phyloP scores from a whole-genome alignment of 2,329 filamentous ascomycete species.

The Colletotrichum trifolii region DNA sequence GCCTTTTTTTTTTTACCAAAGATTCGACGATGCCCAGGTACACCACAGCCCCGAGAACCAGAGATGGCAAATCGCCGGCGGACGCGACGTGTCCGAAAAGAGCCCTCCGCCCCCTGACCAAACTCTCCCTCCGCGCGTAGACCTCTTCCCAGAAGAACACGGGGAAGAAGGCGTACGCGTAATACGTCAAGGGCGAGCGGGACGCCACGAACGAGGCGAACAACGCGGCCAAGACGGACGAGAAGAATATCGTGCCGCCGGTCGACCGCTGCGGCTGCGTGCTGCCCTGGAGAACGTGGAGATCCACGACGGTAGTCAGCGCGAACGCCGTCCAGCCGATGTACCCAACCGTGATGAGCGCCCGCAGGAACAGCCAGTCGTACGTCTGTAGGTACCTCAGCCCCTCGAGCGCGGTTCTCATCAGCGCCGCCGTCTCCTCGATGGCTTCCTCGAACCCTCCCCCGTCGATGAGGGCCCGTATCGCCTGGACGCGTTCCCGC shows the following conservation, averaged over 20 bases:
- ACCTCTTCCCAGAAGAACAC: constrained; percentile 98
- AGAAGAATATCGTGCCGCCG: constrained; percentile 73
- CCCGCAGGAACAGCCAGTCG: constrained; percentile 95
- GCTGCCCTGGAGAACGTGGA: constrained; percentile 83
- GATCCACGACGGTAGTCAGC: constrained; percentile 86
- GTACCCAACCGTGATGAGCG: constrained; percentile 89
- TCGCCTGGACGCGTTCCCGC: constrained; percentile 74
- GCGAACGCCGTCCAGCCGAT: constrained; percentile 96
- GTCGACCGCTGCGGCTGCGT: constrained; percentile 72
- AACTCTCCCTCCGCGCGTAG: constrained; percentile 77
- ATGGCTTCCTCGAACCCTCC: constrained; percentile 82
- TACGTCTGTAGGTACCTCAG: constrained; percentile 96
- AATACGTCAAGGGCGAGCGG: constrained; percentile 84
- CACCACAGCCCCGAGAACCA: constrained; percentile 71
- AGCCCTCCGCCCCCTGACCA: constrained; percentile 72
- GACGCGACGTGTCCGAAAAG: constrained; percentile 78
- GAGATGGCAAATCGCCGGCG: constrained; percentile 63
- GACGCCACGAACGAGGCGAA: constrained; percentile 86
- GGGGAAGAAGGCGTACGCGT: constrained; percentile 91
- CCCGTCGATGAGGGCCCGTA: constrained; percentile 73
- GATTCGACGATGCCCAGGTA: constrained; percentile 84
- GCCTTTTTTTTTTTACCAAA: constrained; percentile 64
- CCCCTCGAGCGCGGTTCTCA: constrained; percentile 81
- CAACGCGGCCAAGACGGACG: constrained; percentile 77
- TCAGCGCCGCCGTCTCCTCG: constrained; percentile 78